These are phyloP conservation scores for Hyaloscypha finlandica DNA, from an alignment of 495 filamentous ascomycete species.

Conservation along the genomic window DNA sequence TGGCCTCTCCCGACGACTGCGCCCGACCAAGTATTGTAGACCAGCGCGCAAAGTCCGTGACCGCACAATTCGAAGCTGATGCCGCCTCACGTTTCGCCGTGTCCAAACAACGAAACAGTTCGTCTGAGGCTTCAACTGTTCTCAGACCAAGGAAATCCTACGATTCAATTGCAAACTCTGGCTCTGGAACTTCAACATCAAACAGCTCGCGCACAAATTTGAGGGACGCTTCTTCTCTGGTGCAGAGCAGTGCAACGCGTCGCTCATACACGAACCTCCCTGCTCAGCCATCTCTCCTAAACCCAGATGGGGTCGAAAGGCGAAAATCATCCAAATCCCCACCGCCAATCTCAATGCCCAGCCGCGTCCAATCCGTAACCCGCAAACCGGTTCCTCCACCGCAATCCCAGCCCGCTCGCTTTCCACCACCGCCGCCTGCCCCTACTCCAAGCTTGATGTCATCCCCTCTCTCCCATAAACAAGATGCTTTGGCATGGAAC, in stretches of 20 bases:
- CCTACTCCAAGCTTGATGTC: background rate
- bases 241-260: background rate
- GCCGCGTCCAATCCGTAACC: background rate
- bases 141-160: constrained; percentile 8
- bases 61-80: constrained; percentile 24
- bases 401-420: background rate
- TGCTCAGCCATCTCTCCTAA: background rate
- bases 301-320: background rate
- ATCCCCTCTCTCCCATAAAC: background rate
- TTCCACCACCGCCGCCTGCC: background rate
- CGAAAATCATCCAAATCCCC: background rate
- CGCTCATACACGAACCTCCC: background rate
- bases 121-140: background rate
- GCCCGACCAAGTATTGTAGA: background rate
- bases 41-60: constrained; percentile 26
- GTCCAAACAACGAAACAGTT: background rate
- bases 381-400: background rate
- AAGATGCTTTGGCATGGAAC: background rate
- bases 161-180: constrained; percentile 4
- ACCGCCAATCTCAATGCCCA: background rate
- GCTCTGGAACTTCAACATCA: background rate
- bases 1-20: constrained; percentile 18
- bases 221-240: background rate
- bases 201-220: background rate
- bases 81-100: constrained; percentile 12